Base-by-base conservation (phyloP, 2,329 filamentous ascomycete genomes). In the Pestalotiopsis sp. region DNA sequence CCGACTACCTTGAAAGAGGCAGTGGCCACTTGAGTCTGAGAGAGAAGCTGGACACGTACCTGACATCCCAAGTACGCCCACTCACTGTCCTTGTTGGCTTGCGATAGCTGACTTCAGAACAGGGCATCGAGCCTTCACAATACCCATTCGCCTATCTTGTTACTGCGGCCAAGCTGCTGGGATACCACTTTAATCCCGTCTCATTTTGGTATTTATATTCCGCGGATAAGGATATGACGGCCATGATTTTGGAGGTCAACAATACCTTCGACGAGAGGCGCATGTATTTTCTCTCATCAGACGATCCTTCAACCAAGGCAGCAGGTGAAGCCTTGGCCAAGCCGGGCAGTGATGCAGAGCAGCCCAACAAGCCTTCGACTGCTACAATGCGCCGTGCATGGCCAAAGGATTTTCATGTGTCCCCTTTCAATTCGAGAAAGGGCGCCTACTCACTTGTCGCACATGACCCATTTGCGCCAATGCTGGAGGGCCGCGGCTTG, bases 151-250 rank as follows among this genome's bases (percentile, higher is more conserved):
- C 89, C 0, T 94, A 93, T 73, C 82, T 95, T 4, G 83, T 93
- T 25, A 94, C 92, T 2, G 90, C 91, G 3, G 88, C 92, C 4
- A 85, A 86, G 38, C 91, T 93, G 70, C 77, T 93, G 5, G 90
- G 90, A 3, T 92, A 92, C 75, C 87, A 88, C 25, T 93, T 93
- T 79, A 94, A 93, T 73, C 91, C 91, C 0, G 90, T 92, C 2
- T 94, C 91, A 0, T 92, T 94, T 74, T 95, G 92, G 91, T 93
- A 94, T 72, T 84, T 95, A 2, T 94, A 95, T 76, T 86, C 89
- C 13, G 72, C 79, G 0, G 78, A 87, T 9, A 85, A 86, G 68
- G 78, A 84, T 5, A 82, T 94, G 14, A 85, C 83, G 27, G 89
- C 89, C 67, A 89, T 93, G 79, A 84, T 95, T 1, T 76, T 93